These are phyloP conservation scores for Setomelanomma holmii DNA, from an alignment of 2,329 filamentous ascomycete species.

Conservation along the genomic window DNA sequence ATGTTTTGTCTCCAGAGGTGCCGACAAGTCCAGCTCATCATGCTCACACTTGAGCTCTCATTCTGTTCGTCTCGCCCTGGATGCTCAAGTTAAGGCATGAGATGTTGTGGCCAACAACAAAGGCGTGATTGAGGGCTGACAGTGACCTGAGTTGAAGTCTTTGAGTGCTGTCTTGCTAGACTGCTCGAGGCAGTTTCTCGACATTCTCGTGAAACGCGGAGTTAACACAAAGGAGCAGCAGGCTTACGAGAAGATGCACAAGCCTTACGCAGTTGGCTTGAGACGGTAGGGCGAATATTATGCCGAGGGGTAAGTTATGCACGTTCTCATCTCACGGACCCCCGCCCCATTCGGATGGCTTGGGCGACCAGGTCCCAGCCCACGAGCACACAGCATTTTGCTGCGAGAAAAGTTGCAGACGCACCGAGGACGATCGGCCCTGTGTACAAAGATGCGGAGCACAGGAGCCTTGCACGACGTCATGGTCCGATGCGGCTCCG, in stretches of 20 bases:
- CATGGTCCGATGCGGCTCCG: background rate
- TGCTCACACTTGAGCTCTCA: no score
- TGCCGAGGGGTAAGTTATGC: background rate
- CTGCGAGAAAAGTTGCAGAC: background rate
- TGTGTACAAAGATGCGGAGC: background rate
- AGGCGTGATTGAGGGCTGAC: background rate
- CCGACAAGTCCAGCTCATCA: no score
- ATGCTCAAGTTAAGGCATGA: background rate
- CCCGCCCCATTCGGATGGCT: background rate
- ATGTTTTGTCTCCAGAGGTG: no score
- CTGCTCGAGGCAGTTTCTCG: background rate
- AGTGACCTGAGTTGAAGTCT: no score
- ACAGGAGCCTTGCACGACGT: background rate
- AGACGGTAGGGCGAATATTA: background rate
- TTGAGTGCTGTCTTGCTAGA: no score
- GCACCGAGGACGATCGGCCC: background rate
- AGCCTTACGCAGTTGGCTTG: background rate
- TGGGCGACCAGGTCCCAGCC: background rate
- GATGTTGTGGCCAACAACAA: background rate
- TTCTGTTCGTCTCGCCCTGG: no score
- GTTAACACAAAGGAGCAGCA: background rate
- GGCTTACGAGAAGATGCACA: background rate
- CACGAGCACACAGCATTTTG: background rate
- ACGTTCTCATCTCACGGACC: no score
- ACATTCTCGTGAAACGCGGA: background rate